A percentile compares a stretch with the other conserved stretches of the same genome.
phyloP scores from a whole-genome alignment of 2,329 filamentous ascomycete species.

The Botrytis fragariae region DNA sequence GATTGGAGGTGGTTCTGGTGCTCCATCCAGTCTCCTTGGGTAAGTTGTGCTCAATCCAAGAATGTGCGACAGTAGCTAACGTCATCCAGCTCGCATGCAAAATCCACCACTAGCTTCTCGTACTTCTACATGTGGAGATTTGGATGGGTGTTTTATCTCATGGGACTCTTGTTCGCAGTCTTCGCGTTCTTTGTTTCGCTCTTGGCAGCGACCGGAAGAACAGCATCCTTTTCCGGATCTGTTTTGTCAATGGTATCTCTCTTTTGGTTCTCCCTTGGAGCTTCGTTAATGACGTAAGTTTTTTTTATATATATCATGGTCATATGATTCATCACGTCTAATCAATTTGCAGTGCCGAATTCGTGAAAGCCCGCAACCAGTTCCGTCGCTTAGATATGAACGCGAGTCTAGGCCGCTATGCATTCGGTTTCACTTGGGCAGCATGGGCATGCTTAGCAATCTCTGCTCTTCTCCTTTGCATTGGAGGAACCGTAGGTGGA shows the following conservation, averaged over 20 bases:
- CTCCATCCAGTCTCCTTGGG: slow-evolving; percentile 55
- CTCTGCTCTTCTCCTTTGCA: slow-evolving; percentile 64
- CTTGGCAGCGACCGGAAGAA: slow-evolving; percentile 66
- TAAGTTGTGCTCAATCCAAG: slow-evolving; percentile 35
- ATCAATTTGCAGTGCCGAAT: slow-evolving; percentile 49
- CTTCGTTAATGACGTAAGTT: slow-evolving; percentile 72
- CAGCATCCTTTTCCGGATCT: slow-evolving; percentile 67
- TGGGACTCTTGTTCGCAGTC: slow-evolving; percentile 76
- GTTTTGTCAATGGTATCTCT: slow-evolving; percentile 55
- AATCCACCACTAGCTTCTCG: slow-evolving; percentile 52
- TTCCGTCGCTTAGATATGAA: slow-evolving; percentile 56
- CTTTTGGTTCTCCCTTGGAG: slow-evolving; percentile 67
- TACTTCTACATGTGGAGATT: slow-evolving; percentile 89
- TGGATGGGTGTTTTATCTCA: slow-evolving; percentile 87
- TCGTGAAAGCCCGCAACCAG: slow-evolving; percentile 66
- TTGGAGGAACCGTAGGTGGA: slow-evolving; percentile 46
- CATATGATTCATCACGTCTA: neutral
- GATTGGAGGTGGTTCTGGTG: slow-evolving; percentile 52
- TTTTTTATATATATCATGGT: slow-evolving; percentile 10
- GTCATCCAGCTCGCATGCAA: slow-evolving; percentile 49
- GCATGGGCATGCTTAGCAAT: slow-evolving; percentile 65
- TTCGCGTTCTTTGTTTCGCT: slow-evolving; percentile 66
- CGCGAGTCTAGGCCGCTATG: slow-evolving; percentile 63
- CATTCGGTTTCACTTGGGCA: slow-evolving; percentile 76
- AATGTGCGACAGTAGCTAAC: slow-evolving; percentile 8